These are phyloP conservation scores for Cyclostephanos invisitatus DNA, from an alignment of 108 stramenopile species.

Conservation along the genomic window DNA sequence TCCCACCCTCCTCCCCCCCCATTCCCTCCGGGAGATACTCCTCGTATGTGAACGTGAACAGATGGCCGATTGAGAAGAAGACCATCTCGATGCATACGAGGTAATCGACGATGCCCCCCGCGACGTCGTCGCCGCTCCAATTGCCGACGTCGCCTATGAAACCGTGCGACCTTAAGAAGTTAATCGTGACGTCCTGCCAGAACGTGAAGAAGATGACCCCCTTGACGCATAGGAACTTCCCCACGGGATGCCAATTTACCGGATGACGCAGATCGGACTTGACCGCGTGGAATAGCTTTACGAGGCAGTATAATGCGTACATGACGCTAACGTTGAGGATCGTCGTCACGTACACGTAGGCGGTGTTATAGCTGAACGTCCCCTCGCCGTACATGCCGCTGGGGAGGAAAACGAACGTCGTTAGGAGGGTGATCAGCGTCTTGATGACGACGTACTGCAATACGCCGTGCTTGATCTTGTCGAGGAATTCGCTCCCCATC, in stretches of 20 bases:
- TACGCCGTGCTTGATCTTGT: constrained; percentile 89
- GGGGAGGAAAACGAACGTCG: constrained; percentile 68
- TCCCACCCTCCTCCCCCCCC: constrained; percentile 12
- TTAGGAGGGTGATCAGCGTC: constrained; percentile 64
- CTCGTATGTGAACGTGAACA: constrained; percentile 88
- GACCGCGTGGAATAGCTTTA: constrained; percentile 88
- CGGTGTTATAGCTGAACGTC: constrained; percentile 59
- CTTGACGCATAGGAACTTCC: constrained; percentile 97
- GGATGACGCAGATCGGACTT: constrained; percentile 76
- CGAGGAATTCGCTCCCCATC: constrained; percentile 82
- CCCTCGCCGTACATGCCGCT: constrained; percentile 85
- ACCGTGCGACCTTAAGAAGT: constrained; percentile 69
- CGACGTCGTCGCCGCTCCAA: constrained; percentile 88
- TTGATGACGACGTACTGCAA: constrained; percentile 96
- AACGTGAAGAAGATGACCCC: constrained; percentile 98
- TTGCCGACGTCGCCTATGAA: constrained; percentile 75
- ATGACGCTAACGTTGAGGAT: constrained; percentile 82
- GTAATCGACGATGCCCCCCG: constrained; percentile 92
- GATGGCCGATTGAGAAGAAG: constrained; percentile 88
- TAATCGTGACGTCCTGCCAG: constrained; percentile 93
- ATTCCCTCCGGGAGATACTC: constrained; percentile 80
- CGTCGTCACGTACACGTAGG: constrained; percentile 81
- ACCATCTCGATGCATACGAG: constrained; percentile 96
- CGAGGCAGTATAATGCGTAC: constrained; percentile 93
- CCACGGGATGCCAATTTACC: constrained; percentile 87